phyloP scores from a whole-genome alignment of 352 stramenopile genomes.

The Pilasporangium apinafurcum region DNA sequence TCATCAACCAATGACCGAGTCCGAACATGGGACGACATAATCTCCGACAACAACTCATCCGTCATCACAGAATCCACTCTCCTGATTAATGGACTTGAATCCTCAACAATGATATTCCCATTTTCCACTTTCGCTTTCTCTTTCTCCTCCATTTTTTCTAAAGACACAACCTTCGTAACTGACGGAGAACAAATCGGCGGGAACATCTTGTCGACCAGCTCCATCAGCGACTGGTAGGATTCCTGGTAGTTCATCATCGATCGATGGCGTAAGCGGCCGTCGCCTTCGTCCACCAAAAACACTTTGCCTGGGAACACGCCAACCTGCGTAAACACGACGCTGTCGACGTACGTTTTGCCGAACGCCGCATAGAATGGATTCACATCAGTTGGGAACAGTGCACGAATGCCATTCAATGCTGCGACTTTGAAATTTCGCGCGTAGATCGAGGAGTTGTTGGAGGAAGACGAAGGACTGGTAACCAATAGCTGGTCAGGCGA shows the following conservation, averaged over 20 bases:
- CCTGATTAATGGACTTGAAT: too few species aligned
- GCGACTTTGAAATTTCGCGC: conserved; percentile 61
- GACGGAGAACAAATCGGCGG: conserved; percentile 47
- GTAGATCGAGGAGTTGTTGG: conserved; percentile 35
- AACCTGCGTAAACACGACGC: conserved; percentile 48
- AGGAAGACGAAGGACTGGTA: too few species aligned
- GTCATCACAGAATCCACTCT: conserved; percentile 7
- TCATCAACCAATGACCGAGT: conserved; percentile 63
- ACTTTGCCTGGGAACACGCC: conserved; percentile 78
- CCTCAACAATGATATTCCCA: too few species aligned
- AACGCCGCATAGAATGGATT: conserved; percentile 85
- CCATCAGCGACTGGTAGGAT: conserved; percentile 57
- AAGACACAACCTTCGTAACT: too few species aligned
- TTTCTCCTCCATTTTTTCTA: too few species aligned
- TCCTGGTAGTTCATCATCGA: conserved; percentile 59
- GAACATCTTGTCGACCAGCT: conserved; percentile 71
- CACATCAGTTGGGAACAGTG: conserved; percentile 64
- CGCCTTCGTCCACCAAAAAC: conserved; percentile 52
- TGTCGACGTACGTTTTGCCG: conserved; percentile 51
- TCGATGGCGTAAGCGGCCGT: conserved; percentile 49
- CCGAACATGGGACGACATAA: conserved; percentile 37
- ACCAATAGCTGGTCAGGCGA: conserved; percentile 56
- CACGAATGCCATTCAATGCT: conserved; percentile 51
- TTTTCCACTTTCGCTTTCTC: too few species aligned
- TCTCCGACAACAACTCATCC: conserved; percentile 44